Evolutionary conservation across 1,284 basidiomycete species (phyloP), one percentile per base, ranked within the genome.

Genomic region (Trichosporon sp.): DNA sequence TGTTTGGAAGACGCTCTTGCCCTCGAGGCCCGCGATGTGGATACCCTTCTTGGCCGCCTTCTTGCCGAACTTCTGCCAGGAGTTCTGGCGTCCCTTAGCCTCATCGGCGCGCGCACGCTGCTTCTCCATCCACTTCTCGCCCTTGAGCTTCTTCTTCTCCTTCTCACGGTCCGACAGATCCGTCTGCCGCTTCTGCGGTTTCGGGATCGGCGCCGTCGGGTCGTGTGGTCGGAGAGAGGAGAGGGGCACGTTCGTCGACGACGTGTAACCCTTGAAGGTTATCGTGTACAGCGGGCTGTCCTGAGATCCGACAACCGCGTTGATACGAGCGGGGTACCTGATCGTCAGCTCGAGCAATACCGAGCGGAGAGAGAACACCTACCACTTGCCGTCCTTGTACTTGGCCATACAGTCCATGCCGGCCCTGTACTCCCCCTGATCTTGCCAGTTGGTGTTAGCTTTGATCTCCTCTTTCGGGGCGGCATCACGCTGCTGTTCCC

Each of bases 61-160:
- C 86, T 96, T 96, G 11, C 96, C 92, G 87, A 99, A 99, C 86
- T 94, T 95, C 85, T 98, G 93, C 96, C 96, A 99, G 21, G 91
- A 91, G 75, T 89, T 89, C 86, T 98, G 93, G 38, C 38, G 38
- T 12, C 38, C 38, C 85, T 96, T 96, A 72, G 88, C 88, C 80
- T 96, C 94, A 81, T 94, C 92, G 8, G 94, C 91, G 84, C 96
- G 96, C 19, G 90, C 89, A 59, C 93, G 92, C 79, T 90, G 90
- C 6, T 86, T 88, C 85, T 95, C 93, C 71, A 94, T 81, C 85
- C 97, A 97, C 87, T 96, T 97, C 86, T 98, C 96, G 79, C 94
- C 97, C 86, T 93, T 94, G 86, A 92, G 93, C 87, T 95, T 95
- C 88, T 95, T 96, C 85, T 87, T 88, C 79, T 94, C 94, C 83